Base-by-base conservation (phyloP, 768 basidiomycete species). In the Gloeopeniophorella convolvens region DNA sequence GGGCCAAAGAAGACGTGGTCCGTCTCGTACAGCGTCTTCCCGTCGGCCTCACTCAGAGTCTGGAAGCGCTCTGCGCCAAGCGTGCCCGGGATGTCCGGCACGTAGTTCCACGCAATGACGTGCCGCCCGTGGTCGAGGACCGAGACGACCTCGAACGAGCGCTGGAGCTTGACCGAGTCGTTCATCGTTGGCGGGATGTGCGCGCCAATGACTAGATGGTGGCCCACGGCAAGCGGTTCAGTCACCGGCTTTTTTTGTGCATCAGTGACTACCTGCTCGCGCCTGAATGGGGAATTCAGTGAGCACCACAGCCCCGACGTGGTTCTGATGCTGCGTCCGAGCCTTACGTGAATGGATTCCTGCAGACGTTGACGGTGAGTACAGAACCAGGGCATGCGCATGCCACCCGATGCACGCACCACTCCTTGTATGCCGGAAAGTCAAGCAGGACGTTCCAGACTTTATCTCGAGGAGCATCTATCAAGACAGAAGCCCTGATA, bases 271-370 rank as follows among this genome's bases (percentile, higher is more conserved):
- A 66, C 67, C 60, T 79, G 75, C 43, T 68, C 68, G 41, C 82
- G 80, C 39, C 79, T 81, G 57, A 20, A 3, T 20, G 27, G 20
- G 4, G 24, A 1, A 16, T 27, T 31, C 21, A 51, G 18, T n/a
- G n/a, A 24, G 13, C 15, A 18, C n/a, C 16, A 21, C n/a, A 37
- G 16, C 12, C n/a, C 9, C 5, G 15, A 8, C 4, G 42, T 31
- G 5, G 31, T 12, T 5, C 21, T 15, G 41, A 20, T 18, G 48
- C 20, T 11, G 15, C 40, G 6, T 16, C 30, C 20, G 15, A 67
- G 44, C 16, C 42, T 10, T 28, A 82, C 83, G 78, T 74, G 48
- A 83, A 85, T 5, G 82, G 72, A 57, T 85, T 85, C 83, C 83
- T 85, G 51, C n/a, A 39, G 10, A 41, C 23, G 23, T 9, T 40